These are phyloP conservation scores for Gracilaria gracilis DNA, from an alignment of 23 red algal species.

Conservation along the genomic window DNA sequence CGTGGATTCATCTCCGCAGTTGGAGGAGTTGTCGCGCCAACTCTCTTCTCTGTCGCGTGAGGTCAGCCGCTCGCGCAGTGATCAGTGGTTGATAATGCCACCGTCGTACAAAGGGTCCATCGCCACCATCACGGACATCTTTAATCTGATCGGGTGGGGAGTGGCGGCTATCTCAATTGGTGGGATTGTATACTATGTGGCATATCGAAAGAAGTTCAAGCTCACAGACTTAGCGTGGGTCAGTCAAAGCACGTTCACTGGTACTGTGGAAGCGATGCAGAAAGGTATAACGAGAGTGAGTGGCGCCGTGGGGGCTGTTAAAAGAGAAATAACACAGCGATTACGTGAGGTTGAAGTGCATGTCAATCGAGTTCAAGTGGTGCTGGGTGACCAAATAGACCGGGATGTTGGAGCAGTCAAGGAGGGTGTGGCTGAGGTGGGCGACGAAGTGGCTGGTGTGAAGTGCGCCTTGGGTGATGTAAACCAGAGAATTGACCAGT, in stretches of 20 bases:
- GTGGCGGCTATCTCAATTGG: conserved; percentile 46
- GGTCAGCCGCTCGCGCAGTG: conserved; percentile 41
- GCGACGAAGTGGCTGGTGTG: conserved; percentile 40
- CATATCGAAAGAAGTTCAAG: conserved; percentile 38
- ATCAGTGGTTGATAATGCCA: conserved; percentile 46
- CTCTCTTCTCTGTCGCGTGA: conserved; percentile 43
- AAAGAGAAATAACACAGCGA: conserved; percentile 34
- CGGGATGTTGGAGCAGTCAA: conserved; percentile 53
- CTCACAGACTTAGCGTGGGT: conserved; percentile 65
- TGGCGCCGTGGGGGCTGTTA: conserved; percentile 48
- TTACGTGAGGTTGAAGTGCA: conserved; percentile 43
- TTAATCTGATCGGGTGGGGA: conserved; percentile 69
- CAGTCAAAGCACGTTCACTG: conserved; percentile 38
- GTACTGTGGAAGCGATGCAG: conserved; percentile 62
- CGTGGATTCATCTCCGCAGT: neutral
- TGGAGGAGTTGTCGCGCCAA: conserved; percentile 40
- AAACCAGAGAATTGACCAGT: conserved; percentile 41
- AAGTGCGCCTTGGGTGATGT: conserved; percentile 37
- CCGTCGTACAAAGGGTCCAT: conserved; percentile 35
- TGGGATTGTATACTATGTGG: conserved; percentile 56
- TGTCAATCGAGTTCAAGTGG: conserved; percentile 35
- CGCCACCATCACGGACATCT: conserved; percentile 50
- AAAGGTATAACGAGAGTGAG: conserved; percentile 56
- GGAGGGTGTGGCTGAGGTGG: conserved; percentile 46
- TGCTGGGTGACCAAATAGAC: conserved; percentile 50